These are phyloP conservation scores for Fusarium siculi DNA, from an alignment of 2,329 filamentous ascomycete species.

Conservation along the genomic window DNA sequence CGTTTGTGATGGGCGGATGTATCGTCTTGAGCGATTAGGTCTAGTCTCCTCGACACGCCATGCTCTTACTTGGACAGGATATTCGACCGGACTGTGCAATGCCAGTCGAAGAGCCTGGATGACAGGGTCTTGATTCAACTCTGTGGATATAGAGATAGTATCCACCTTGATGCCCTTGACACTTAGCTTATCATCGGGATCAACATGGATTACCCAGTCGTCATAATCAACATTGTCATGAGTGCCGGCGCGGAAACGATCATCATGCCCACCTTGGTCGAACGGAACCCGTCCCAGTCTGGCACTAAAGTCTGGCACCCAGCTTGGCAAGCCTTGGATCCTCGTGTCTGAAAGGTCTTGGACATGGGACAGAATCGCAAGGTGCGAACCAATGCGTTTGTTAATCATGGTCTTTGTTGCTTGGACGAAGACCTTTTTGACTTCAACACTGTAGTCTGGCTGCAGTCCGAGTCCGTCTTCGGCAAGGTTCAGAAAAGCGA, in stretches of 20 bases:
- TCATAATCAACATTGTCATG: neutral
- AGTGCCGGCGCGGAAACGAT: neutral
- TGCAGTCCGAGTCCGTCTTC: neutral
- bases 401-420: neutral
- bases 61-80: neutral
- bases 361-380: neutral
- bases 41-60: neutral
- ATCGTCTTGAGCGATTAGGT: neutral
- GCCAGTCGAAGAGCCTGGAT: neutral
- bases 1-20: neutral
- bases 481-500: neutral
- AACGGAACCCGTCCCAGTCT: neutral
- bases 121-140: neutral
- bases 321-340: neutral
- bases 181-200: neutral
- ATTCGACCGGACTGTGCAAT: neutral
- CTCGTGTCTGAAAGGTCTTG: neutral
- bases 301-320: neutral
- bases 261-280: neutral
- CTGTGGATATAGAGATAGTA: neutral
- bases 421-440: neutral
- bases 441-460: neutral
- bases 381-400: neutral
- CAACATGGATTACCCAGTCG: neutral
- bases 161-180: neutral